Percentiles rank a stretch among this genome's conserved stretches.
Conservation (phyloP, 768 basidiomycete genomes). For the Lentinula sp. region DNA sequence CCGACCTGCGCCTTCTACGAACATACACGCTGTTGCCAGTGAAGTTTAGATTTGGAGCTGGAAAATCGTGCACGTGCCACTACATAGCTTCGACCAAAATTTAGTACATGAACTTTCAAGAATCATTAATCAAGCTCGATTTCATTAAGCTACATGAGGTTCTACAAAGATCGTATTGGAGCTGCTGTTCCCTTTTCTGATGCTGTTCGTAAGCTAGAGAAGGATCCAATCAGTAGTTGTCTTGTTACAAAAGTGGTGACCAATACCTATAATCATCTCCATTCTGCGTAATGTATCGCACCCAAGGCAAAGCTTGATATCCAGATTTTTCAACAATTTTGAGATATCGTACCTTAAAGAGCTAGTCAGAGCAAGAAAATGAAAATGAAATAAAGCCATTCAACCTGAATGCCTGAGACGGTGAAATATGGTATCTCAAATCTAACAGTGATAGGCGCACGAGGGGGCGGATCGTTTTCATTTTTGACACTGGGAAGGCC, state of each 20-base stretch:
- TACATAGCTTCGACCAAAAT: no score
- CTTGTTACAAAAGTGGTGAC: background rate
- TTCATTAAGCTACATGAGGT: background rate
- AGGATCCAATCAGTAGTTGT: background rate
- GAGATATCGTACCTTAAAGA: constrained; percentile 71
- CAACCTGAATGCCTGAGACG: constrained; percentile 81
- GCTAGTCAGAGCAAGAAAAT: background rate
- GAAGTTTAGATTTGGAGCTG: background rate
- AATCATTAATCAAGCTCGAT: no score
- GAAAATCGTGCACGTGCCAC: background rate
- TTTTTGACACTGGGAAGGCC: constrained; percentile 90
- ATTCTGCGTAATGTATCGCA: constrained; percentile 89
- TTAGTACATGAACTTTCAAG: no score
- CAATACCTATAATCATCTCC: constrained; percentile 84
- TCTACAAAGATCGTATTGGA: constrained; percentile 6
- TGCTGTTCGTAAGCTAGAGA: constrained; percentile 6
- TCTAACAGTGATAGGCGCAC: constrained; percentile 93
- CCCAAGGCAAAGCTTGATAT: constrained; percentile 95
- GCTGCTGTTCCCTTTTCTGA: constrained; percentile 6
- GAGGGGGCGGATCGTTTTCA: constrained; percentile 67
- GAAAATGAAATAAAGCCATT: background rate
- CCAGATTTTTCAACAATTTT: constrained; percentile 99
- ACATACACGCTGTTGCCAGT: background rate
- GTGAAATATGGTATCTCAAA: constrained; percentile 99
- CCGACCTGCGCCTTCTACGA: background rate